Base-by-base conservation (phyloP, 164 flowering plant species). In the Santalum album region DNA sequence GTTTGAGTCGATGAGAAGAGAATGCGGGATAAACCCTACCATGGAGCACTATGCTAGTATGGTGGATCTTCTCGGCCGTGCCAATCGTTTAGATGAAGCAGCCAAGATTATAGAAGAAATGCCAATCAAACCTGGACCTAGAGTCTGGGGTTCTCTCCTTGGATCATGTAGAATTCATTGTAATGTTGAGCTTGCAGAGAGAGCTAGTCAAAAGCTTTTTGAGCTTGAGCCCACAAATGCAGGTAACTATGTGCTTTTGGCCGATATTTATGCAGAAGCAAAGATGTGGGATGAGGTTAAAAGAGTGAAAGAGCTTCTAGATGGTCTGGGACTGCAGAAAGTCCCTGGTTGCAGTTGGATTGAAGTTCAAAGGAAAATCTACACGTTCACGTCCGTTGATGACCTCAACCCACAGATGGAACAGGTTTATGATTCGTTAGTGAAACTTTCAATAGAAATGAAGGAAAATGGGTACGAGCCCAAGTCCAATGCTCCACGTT, bases 51-150 rank as follows among this genome's bases (percentile, higher is more conserved):
- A 85, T 69, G 86, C 90, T 25, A 79, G 90, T 68, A 72, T 87
- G 78, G 86, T 87, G 40, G 96, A 85, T 70, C 78, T 85, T 56
- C 79, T 85, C 6, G 92, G 92, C 16, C 80, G 92, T 45, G 87
- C 90, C 16, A 78, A 79, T 63, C 60, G 52, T 27, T 69, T 87
- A 39, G 78, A 78, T 39, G 92, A 81, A 63, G 96, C 96, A 27
- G 70, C 67, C 10, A 76, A 73, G 56, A 25, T 87, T 36, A 72
- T 87, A 49, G 74, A 77, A 40, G 79, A 69, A 12, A 76, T 87
- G 83, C 65, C 74, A 39, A 61, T 69, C 49, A 83, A 81, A 62
- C 87, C 92, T 32, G 86, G 83, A n/a, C 73, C 81, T 15, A 64
- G 63, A 29, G 82, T 78, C 23, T 87, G 92, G 96, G 87, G 92